Evolutionary conservation across 257 asterid genomes (phyloP).

Genomic region (Forsythia viridissima): DNA sequence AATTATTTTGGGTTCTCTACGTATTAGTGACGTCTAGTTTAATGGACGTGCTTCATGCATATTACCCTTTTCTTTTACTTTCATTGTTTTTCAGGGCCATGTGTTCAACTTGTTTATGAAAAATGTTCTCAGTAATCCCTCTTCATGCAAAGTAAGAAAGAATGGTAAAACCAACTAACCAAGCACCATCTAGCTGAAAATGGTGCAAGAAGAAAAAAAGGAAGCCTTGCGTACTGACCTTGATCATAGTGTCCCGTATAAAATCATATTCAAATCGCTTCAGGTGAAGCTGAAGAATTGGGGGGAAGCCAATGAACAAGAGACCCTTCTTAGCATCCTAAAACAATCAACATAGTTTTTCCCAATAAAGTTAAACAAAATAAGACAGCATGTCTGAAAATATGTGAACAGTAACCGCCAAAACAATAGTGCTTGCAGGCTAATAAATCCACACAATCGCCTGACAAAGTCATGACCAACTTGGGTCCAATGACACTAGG

Average conservation of each 20-base stretch:
- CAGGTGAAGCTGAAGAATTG: constrained; percentile 54
- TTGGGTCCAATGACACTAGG: neutral
- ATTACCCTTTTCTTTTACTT: neutral
- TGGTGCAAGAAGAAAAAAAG: neutral
- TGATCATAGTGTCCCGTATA: constrained; percentile 45
- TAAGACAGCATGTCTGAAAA: constrained; percentile 19
- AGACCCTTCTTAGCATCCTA: constrained; percentile 59
- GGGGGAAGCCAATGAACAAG: constrained; percentile 49
- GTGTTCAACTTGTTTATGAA: neutral
- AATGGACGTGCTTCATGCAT: neutral
- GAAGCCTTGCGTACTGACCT: constrained; percentile 33
- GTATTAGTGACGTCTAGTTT: neutral
- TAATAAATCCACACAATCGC: neutral
- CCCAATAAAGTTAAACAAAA: neutral
- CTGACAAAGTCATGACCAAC: neutral
- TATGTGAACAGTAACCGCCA: neutral
- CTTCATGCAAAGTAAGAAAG: neutral
- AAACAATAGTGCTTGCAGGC: neutral
- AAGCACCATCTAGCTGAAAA: neutral
- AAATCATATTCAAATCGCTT: constrained; percentile 56
- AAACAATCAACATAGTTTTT: constrained; percentile 17
- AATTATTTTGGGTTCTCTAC: neutral
- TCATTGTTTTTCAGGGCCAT: neutral
- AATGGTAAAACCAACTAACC: neutral
- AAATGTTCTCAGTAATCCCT: neutral